Evolutionary conservation across 1,284 basidiomycete genomes (phyloP), one percentile per base, ranked within the genome.

Genomic region (Ceratobasidium sp.): DNA sequence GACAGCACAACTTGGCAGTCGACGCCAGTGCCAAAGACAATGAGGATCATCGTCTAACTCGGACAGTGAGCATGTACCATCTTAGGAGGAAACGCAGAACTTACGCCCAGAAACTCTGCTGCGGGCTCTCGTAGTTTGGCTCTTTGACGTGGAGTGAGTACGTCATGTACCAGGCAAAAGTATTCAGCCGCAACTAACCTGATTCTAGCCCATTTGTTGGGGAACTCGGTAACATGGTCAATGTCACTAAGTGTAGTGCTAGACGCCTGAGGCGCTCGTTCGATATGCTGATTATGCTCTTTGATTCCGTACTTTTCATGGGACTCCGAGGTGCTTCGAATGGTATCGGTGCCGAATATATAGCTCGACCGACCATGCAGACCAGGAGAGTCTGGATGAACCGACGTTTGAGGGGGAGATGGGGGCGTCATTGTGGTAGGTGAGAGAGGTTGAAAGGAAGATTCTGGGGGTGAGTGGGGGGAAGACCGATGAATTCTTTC

Each of bases 11-110:
- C 88, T 82, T 93, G 92, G 79, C 90, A 91, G 77, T 89, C 85
- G 37, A 89, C 89, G 51, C 90, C 91, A 69, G 82, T 85, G 28
- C 92, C 92, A 76, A 93, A 89, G 69, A 92, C 87, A 74, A 92
- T 85, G 13, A 93, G 84, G 47, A 92, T 85, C 85, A 89, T 89
- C 35, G 89, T 89, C 71, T 74, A 47, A 61, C 31, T 11, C 26
- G 17, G 13, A n/a, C 23, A 11, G 42, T 33, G 13, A 37, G 37
- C 58, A 39, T 61, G 42, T 61, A 23, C 17, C 20, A 42, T 23
- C n/a, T 49, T 15, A 60, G 47, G 39, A 35, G 5, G 45, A 17
- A 37, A 39, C 53, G 60, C 37, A 11, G 37, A 4, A 39, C 71
- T 53, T 42, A 74, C 71, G 49, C 90, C 91, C 60, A 92, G 81